Evolutionary conservation across 1,284 basidiomycete genomes (phyloP).

Genomic region (Porodaedalea pini): DNA sequence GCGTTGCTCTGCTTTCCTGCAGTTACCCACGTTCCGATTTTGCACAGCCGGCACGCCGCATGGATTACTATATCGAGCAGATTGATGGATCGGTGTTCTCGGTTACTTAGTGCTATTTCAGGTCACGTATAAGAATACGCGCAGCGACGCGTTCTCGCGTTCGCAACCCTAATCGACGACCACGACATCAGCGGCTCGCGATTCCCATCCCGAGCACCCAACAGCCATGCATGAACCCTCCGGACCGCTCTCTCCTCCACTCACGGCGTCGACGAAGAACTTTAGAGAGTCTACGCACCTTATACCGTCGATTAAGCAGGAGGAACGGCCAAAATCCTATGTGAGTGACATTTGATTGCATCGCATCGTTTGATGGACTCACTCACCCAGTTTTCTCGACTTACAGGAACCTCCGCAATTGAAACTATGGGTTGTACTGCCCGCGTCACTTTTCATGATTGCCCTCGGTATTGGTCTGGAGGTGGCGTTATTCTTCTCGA

Average conservation of each 20-base stretch:
- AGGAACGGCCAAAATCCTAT: conserved; percentile 38
- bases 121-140: neutral
- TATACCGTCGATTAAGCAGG: conserved; percentile 40
- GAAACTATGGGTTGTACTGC: conserved; percentile 40
- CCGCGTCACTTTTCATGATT: conserved; percentile 41
- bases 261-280: conserved; percentile 19
- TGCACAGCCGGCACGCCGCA: neutral
- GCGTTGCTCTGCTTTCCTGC: neutral
- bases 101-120: neutral
- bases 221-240: conserved; percentile 11
- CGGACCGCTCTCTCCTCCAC: conserved; percentile 15
- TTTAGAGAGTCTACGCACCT: conserved; percentile 43
- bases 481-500: conserved; percentile 40
- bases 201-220: neutral
- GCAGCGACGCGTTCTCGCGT: neutral
- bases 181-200: conserved; percentile 1
- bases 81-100: neutral
- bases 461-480: conserved; percentile 48
- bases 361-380: conserved; percentile 5
- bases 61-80: neutral
- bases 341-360: conserved; percentile 31
- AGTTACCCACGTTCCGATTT: neutral
- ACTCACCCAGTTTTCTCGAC: neutral
- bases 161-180: neutral
- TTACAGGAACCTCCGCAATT: conserved; percentile 45